Evolutionary conservation across 1,284 basidiomycete species (phyloP).

Genomic region (Mycena citricolor): DNA sequence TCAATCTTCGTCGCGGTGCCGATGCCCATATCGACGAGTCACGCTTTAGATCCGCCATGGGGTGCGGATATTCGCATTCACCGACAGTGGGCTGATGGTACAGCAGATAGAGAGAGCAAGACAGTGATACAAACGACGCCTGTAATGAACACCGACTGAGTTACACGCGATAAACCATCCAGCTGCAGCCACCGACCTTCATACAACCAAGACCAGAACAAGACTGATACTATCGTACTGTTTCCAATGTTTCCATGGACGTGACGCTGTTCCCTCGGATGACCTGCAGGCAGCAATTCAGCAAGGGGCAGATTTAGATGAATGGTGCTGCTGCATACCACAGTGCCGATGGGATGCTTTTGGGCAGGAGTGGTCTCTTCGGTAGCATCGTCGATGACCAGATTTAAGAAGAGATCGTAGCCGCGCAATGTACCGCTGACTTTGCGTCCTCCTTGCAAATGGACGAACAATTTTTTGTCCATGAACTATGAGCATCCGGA

Average conservation of each 20-base stretch:
- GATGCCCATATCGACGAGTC: too few relatives aligned
- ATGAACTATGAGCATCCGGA: slow-evolving; percentile 70
- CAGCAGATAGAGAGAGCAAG: too few relatives aligned
- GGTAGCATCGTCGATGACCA: slow-evolving; percentile 93
- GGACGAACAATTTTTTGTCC: slow-evolving; percentile 96
- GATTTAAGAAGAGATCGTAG: slow-evolving; percentile 98
- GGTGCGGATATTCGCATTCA: too few relatives aligned
- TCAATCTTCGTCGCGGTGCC: too few relatives aligned
- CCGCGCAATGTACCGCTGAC: slow-evolving; percentile 95
- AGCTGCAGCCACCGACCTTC: slow-evolving; percentile 16
- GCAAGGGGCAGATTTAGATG: neutral
- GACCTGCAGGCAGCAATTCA: slow-evolving; percentile 57
- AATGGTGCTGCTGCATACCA: slow-evolving; percentile 81
- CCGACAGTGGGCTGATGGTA: too few relatives aligned
- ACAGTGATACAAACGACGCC: too few relatives aligned
- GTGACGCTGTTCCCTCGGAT: slow-evolving; percentile 94
- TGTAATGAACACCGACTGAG: too few relatives aligned
- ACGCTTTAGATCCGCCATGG: too few relatives aligned
- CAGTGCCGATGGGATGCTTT: slow-evolving; percentile 86
- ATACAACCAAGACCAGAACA: slow-evolving; percentile 3
- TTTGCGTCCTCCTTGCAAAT: slow-evolving; percentile 95
- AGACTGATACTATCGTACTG: slow-evolving; percentile 45
- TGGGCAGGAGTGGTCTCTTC: slow-evolving; percentile 92
- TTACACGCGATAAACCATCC: slow-evolving; percentile 3
- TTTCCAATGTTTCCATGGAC: slow-evolving; percentile 84